Conservation (phyloP, 179 eudicot genomes). For the Spergularia azorica region DNA sequence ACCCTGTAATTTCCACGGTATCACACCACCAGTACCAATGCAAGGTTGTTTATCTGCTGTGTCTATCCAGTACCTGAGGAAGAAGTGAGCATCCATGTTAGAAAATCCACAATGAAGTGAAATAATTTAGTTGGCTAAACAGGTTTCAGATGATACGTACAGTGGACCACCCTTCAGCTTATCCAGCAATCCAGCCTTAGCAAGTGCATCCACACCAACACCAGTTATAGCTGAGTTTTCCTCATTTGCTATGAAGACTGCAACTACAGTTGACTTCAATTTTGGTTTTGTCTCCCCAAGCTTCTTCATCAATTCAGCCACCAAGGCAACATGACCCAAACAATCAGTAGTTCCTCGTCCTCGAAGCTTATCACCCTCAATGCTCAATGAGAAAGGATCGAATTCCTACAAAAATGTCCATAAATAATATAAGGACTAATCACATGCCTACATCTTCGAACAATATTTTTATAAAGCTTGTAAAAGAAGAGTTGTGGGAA, state of each 20-base stretch:
- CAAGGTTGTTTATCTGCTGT: conserved; percentile 99
- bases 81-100: conserved; percentile 3
- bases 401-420: conserved; percentile 59
- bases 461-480: no score
- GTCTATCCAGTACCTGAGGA: conserved; percentile 87
- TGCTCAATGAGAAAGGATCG: conserved; percentile 91
- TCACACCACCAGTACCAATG: conserved; percentile 94
- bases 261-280: conserved; percentile 88
- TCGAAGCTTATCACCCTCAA: conserved; percentile 84
- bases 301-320: conserved; percentile 84
- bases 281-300: conserved; percentile 81
- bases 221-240: conserved; percentile 92
- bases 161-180: conserved; percentile 88
- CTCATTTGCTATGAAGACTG: conserved; percentile 95
- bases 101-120: neutral
- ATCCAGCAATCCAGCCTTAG: conserved; percentile 76
- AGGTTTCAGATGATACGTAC: conserved; percentile 45
- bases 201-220: conserved; percentile 94
- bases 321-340: conserved; percentile 94
- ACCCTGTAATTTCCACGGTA: conserved; percentile 84
- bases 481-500: neutral
- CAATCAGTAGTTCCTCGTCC: conserved; percentile 99
- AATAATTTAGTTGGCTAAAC: no score
- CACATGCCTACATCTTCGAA: neutral
- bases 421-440: neutral